Base-by-base conservation (phyloP, 192 early-diverging fungal genomes). In the Entomortierella lignicola region DNA sequence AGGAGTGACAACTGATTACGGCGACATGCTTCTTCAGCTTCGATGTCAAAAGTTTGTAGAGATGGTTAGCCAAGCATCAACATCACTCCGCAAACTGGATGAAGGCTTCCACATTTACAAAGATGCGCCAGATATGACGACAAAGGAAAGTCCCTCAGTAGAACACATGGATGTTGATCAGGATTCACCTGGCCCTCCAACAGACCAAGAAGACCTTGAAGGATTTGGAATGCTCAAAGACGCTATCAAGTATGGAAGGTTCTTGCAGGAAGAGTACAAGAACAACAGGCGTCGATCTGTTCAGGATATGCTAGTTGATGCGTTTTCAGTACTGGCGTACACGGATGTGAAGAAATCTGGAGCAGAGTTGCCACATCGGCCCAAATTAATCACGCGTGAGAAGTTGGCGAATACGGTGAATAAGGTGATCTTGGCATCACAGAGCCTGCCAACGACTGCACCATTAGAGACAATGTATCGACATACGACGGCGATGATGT, bases 1-100 rank as follows among this genome's bases (percentile, higher is more conserved):
- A 0, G 67, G 54, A 0, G 81, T 98, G 23, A 81, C 96, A 13
- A 29, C 66, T 8, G 71, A 83, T 17, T 87, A 95, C 60, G 86
- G 85, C 41, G 77, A 87, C 37, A 79, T 98, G 50, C 80, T 87
- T 51, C 95, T 98, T 59, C 88, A 88, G 57, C 87, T 99, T 34
- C 84, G 89, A 25, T 96, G 96, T 71, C 91, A 88, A 47, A 88
- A 94, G 71, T 98, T 97, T 77, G 87, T 98, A 21, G 94, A 98
- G 85, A 86, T 96, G 84, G 89, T 98, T 47, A 62, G 65, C 8
- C 20, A 27, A 10, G 41, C 70, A n/a, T 74, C 80, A 18, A 42
- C 70, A 11, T 60, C 71, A 10, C 79, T 77, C n/a, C 66, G 42
- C 8, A 65, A 53, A 2, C 23, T 77, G 60, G 73, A 77, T 27